Evolutionary conservation across 305 asterid genomes (phyloP).

Genomic region (Rubia occidens): DNA sequence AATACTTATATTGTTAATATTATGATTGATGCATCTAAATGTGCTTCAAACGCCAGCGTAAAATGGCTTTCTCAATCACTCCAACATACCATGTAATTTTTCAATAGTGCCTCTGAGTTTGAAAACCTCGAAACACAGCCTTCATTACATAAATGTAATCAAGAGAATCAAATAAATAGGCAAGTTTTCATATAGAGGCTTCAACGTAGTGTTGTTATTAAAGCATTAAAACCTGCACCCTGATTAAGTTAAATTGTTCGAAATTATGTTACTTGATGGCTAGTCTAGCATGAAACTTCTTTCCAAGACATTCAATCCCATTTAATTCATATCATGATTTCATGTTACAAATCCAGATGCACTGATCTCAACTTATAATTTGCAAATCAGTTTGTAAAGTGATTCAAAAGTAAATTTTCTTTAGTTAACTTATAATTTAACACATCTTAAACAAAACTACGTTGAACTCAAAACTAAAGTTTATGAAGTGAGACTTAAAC

Average conservation of each 20-base stretch:
- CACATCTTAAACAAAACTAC: neutral
- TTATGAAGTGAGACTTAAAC: neutral
- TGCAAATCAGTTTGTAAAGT: neutral
- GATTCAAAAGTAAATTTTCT: no score
- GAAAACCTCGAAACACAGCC: conserved; percentile 79
- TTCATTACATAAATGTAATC: conserved; percentile 21
- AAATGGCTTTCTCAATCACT: conserved; percentile 76
- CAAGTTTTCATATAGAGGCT: neutral
- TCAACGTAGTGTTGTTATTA: neutral
- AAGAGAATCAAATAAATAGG: neutral
- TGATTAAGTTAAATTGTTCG: no score
- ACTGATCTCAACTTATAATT: neutral
- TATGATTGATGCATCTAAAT: no score
- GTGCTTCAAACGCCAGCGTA: conserved; percentile 58
- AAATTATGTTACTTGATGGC: neutral
- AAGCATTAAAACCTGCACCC: no score
- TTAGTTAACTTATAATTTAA: neutral
- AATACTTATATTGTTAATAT: no score
- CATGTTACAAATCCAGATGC: neutral
- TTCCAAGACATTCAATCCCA: neutral
- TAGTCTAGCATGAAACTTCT: neutral
- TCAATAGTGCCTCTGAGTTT: conserved; percentile 65
- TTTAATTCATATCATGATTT: neutral
- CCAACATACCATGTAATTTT: conserved; percentile 90
- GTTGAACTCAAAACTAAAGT: neutral